Conservation (phyloP, 106 monocot genomes). For the Apostasia ramifera region DNA sequence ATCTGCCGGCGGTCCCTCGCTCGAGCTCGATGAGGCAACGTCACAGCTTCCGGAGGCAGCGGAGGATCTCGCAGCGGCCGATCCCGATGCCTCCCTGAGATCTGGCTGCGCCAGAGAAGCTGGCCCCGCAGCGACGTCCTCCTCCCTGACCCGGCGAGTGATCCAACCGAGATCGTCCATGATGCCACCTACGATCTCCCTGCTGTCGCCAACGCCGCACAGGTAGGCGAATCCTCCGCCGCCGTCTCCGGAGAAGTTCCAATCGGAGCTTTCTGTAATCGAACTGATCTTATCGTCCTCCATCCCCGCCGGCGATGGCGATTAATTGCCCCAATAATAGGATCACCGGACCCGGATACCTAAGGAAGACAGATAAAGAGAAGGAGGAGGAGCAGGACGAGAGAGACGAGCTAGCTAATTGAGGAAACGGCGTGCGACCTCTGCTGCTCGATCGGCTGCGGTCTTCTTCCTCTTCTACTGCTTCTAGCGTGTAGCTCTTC, state of each 20-base stretch:
- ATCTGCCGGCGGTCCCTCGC: constrained; percentile 32
- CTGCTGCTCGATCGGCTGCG: not conserved
- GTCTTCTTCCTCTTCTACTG: not conserved
- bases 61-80: not conserved
- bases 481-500: not conserved
- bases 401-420: no score
- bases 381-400: no score
- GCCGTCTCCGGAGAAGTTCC: constrained; percentile 7
- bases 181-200: not conserved
- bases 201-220: not conserved
- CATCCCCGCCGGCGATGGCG: not conserved
- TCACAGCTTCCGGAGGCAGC: constrained; percentile 6
- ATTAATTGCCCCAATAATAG: not conserved
- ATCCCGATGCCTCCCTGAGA: not conserved
- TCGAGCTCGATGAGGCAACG: constrained; percentile 47
- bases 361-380: not conserved
- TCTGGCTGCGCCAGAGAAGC: not conserved
- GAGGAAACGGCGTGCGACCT: not conserved
- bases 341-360: not conserved
- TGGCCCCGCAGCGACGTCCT: not conserved
- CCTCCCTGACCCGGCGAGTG: not conserved
- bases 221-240: not conserved
- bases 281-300: constrained; percentile 8
- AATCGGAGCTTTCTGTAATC: not conserved
- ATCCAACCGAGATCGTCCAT: constrained; percentile 16